These are phyloP conservation scores for Hypoxylon lenormandii DNA, from an alignment of 495 filamentous ascomycete species.

Conservation along the genomic window DNA sequence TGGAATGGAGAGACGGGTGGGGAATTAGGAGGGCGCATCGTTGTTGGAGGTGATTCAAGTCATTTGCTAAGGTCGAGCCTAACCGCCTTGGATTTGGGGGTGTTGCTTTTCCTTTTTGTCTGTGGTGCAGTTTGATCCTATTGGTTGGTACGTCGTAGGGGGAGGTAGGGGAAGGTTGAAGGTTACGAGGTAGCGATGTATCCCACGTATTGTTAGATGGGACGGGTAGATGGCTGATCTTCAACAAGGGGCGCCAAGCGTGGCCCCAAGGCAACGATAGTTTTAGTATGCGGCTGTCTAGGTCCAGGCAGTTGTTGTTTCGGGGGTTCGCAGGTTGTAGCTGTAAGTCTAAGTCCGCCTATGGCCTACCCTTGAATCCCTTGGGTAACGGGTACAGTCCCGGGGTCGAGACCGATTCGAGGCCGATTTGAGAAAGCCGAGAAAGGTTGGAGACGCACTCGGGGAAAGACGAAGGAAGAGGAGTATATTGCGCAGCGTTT, in stretches of 20 bases:
- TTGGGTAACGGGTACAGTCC: too few relatives aligned
- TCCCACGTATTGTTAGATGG: constrained; percentile 10
- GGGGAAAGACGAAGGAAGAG: too few relatives aligned
- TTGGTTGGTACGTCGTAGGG: constrained; percentile 19
- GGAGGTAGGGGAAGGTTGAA: constrained; percentile 1
- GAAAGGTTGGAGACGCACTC: too few relatives aligned
- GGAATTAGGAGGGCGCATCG: constrained; percentile 48
- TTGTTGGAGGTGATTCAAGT: constrained; percentile 40
- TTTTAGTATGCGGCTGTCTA: constrained; percentile 27
- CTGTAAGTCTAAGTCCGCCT: too few relatives aligned
- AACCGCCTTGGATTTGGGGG: constrained; percentile 44
- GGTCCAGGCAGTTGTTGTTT: neutral
- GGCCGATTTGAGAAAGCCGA: too few relatives aligned
- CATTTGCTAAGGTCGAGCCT: constrained; percentile 46
- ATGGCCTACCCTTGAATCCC: too few relatives aligned
- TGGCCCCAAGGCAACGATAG: constrained; percentile 26
- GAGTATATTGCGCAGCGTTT: too few relatives aligned
- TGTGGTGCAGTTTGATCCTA: constrained; percentile 32
- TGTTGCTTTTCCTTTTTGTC: constrained; percentile 30
- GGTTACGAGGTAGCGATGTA: constrained; percentile 22
- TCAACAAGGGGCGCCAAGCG: constrained; percentile 40
- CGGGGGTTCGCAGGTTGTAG: too few relatives aligned
- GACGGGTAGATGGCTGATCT: constrained; percentile 37
- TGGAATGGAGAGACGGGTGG: constrained; percentile 39
- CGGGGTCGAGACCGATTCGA: too few relatives aligned